Evolutionary conservation across 805 yeast species (phyloP), one percentile per base, ranked within the genome.

Genomic region (Komagataella pseudopastoris): DNA sequence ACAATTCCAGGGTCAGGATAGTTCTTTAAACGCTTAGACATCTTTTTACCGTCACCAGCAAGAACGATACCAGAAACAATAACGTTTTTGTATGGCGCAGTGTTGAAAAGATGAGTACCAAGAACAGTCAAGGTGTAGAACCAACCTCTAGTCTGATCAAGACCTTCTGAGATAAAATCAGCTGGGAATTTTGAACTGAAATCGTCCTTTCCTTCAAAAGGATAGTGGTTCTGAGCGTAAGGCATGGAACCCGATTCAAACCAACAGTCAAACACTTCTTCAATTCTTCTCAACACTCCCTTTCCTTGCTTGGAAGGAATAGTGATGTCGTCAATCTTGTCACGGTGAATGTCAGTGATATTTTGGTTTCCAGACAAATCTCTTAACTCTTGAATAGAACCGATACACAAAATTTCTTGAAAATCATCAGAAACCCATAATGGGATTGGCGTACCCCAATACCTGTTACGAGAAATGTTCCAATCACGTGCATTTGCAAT

Each of bases 111-210:
- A 61, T 91, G 97, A 53, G 96, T 88, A 68, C 98, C 99, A 62
- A 93, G 77, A 22, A 93, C 96, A 48, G 95, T 84, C 67, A 93
- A 77, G 51, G 99, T 93, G 71, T 93, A 93, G 73, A 93, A 93
- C 99, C 99, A 93, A 66, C 99, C 99, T 80, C 99, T 88, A 54
- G 99, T 93, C 75, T 93, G 99, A 72, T 93, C 99, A 61, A 93
- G 79, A 72, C 99, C 99, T 76, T 93, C 99, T 54, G 96, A 85
- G 62, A 93, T 93, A 71, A 93, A 93, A 69, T 93, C 91, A 47
- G 96, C 99, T 48, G 99, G 99, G 83, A 88, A 95, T 49, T 86
- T 78, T 52, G 77, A 66, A 44, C 71, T 63, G 71, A 91, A 91
- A 49, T 67, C 67, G 14, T 87, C 89, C 65, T 80, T 70, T 64